phyloP scores from a whole-genome alignment of 768 basidiomycete genomes.

The Russula sp. region DNA sequence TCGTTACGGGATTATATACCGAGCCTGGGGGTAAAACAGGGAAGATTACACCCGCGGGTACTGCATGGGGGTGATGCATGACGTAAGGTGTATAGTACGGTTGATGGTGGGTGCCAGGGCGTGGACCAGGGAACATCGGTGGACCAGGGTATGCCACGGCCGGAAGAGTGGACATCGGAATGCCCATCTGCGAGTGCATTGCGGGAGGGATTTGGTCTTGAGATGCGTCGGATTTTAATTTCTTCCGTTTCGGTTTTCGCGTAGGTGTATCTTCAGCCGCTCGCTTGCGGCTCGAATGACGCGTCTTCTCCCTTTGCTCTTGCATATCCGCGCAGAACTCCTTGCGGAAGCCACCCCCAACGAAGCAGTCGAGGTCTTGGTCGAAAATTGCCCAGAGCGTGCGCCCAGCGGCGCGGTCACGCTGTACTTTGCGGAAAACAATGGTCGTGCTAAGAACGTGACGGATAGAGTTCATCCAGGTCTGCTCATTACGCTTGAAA shows the following conservation, averaged over 20 bases:
- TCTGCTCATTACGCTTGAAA: slow-evolving; percentile 88
- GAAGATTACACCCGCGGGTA: slow-evolving; percentile 66
- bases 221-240: slow-evolving; percentile 29
- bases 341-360: slow-evolving; percentile 78
- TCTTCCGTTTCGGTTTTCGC: slow-evolving; percentile 37
- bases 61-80: slow-evolving; percentile 43
- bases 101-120: slow-evolving; percentile 60
- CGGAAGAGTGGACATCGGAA: slow-evolving; percentile 30
- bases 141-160: slow-evolving; percentile 34
- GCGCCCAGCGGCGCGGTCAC: slow-evolving; percentile 74
- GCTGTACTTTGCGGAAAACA: slow-evolving; percentile 81
- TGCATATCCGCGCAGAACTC: slow-evolving; percentile 45
- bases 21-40: slow-evolving; percentile 63
- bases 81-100: slow-evolving; percentile 52
- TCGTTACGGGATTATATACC: slow-evolving; percentile 38
- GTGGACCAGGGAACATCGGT: slow-evolving; percentile 35
- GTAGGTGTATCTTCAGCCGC: slow-evolving; percentile 28
- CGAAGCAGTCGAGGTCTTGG: slow-evolving; percentile 78
- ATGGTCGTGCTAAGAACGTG: slow-evolving; percentile 92
- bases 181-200: slow-evolving; percentile 22
- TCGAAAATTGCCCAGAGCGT: slow-evolving; percentile 88
- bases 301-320: slow-evolving; percentile 36
- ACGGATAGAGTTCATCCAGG: slow-evolving; percentile 99
- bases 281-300: slow-evolving; percentile 26
- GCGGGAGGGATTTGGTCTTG: slow-evolving; percentile 11